These are phyloP conservation scores for Mortierella sp. DNA, from an alignment of 371 early-diverging fungal genomes.

Conservation along the genomic window DNA sequence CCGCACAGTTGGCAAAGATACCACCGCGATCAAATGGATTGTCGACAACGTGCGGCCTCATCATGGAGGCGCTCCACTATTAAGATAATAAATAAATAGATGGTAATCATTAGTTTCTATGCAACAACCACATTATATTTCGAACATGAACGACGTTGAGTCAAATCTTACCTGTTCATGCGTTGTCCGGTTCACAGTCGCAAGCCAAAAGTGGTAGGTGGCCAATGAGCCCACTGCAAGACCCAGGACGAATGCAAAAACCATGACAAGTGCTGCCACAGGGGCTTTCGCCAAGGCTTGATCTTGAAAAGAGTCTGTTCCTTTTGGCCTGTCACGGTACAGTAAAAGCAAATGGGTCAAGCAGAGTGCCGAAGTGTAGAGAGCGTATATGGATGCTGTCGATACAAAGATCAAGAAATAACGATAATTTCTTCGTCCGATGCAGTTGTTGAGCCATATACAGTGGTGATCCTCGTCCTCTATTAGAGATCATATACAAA, in stretches of 20 bases:
- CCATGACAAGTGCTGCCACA: slow-evolving; percentile 71
- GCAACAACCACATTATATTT: neutral
- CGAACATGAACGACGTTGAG: neutral
- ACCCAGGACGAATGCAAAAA: slow-evolving; percentile 74
- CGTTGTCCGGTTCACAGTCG: slow-evolving; percentile 83
- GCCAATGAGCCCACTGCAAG: slow-evolving; percentile 80
- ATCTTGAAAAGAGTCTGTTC: slow-evolving; percentile 19
- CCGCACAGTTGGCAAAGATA: slow-evolving; percentile 64
- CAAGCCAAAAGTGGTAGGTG: slow-evolving; percentile 82
- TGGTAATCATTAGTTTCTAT: neutral
- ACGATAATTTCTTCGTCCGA: slow-evolving; percentile 93
- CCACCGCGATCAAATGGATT: slow-evolving; percentile 69
- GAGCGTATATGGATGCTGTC: slow-evolving; percentile 68
- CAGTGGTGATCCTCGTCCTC: slow-evolving; percentile 94
- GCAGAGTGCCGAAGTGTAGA: slow-evolving; percentile 68
- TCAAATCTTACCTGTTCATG: slow-evolving; percentile 81
- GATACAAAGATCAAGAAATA: slow-evolving; percentile 85
- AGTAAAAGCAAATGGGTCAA: slow-evolving; percentile 72
- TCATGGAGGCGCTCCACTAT: slow-evolving; percentile 65
- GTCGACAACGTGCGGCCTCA: slow-evolving; percentile 61
- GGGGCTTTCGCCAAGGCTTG: slow-evolving; percentile 57
- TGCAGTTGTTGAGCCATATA: slow-evolving; percentile 94
- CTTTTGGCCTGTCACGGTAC: slow-evolving; percentile 46
- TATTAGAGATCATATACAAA: slow-evolving; percentile 23
- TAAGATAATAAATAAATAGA: slow-evolving; percentile 6